Evolutionary conservation across 257 asterid species (phyloP).

Genomic region (Fraxinus quadrangulata): DNA sequence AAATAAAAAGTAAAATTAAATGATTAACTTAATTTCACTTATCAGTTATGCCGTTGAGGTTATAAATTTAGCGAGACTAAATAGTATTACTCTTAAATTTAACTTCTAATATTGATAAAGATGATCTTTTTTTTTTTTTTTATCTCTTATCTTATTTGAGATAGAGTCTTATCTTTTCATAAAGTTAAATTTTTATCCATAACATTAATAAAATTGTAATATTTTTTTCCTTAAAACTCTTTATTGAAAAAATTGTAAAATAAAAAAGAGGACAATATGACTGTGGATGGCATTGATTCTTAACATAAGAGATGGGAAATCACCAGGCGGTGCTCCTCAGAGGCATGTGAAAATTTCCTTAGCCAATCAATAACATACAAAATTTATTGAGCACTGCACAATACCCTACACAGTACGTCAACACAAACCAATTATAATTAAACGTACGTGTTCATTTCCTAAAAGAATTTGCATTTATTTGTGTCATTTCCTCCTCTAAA

Average conservation of each 20-base stretch:
- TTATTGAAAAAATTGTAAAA: neutral
- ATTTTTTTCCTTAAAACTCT: neutral
- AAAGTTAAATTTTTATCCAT: neutral
- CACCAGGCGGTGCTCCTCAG: constrained; percentile 24
- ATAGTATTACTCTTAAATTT: too few species aligned
- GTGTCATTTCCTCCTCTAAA: constrained; percentile 26
- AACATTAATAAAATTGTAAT: constrained; percentile 21
- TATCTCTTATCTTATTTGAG: too few species aligned
- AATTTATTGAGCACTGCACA: constrained; percentile 32
- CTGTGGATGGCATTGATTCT: constrained; percentile 33
- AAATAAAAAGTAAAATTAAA: too few species aligned
- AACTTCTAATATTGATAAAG: neutral
- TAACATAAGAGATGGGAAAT: neutral
- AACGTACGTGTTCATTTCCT: constrained; percentile 38
- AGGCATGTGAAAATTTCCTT: constrained; percentile 37
- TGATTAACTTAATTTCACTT: too few species aligned
- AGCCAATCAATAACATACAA: constrained; percentile 15
- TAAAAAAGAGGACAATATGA: neutral
- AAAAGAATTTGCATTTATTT: constrained; percentile 24
- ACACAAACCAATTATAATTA: constrained; percentile 5
- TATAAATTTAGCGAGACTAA: too few species aligned
- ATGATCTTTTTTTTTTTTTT: neutral
- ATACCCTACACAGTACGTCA: constrained; percentile 33
- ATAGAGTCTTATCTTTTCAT: constrained; percentile 15
- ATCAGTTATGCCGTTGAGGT: too few species aligned